phyloP scores from a whole-genome alignment of 768 basidiomycete species.

The Udeniomyces megalosporus region DNA sequence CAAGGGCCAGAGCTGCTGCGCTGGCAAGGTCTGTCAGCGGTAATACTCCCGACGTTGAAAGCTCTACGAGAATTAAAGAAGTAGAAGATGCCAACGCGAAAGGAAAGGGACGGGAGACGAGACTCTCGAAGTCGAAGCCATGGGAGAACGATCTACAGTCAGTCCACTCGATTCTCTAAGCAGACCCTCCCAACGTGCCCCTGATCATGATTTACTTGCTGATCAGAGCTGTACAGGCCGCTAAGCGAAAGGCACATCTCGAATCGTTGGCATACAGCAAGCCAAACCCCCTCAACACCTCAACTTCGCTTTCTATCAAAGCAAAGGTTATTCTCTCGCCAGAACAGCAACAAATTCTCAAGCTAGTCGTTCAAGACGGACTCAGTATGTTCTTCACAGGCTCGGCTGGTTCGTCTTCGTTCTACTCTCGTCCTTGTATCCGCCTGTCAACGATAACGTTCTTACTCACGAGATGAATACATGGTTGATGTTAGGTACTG shows the following conservation, averaged over 20 bases:
- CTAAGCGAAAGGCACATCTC: not conserved
- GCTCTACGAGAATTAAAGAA: no score
- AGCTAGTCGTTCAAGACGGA: constrained; percentile 41
- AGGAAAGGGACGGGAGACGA: not conserved
- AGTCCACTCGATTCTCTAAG: not conserved
- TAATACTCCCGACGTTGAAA: no score
- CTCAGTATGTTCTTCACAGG: constrained; percentile 25
- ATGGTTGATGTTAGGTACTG: constrained; percentile 18
- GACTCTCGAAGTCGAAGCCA: not conserved
- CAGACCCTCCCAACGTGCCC: not conserved
- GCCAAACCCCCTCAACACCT: no score
- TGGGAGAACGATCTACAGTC: not conserved
- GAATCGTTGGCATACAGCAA: no score
- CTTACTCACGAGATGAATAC: not conserved
- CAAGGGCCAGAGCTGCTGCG: no score
- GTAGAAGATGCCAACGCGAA: not conserved
- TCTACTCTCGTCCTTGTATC: no score
- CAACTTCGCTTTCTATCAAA: not conserved
- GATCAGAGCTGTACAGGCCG: not conserved
- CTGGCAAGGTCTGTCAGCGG: no score
- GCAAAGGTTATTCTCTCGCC: constrained; percentile 8
- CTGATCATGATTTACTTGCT: no score
- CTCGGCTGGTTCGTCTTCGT: constrained; percentile 17
- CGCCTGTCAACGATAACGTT: not conserved
- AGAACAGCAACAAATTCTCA: constrained; percentile 72